phyloP scores from a whole-genome alignment of 2,329 filamentous ascomycete genomes.

The Tolypocladium album region DNA sequence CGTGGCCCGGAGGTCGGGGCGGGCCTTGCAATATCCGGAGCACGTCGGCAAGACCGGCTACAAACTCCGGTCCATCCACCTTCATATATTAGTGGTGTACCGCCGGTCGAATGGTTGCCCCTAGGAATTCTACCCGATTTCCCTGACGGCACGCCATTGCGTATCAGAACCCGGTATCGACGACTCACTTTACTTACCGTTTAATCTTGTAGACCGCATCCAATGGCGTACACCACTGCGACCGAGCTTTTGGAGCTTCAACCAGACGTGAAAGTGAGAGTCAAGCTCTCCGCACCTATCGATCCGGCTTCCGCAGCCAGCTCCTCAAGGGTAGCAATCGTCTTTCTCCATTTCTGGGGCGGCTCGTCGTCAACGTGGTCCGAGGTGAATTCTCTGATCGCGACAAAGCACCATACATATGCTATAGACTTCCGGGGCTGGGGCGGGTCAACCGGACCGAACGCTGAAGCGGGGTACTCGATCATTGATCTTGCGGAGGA shows the following conservation, averaged over 20 bases:
- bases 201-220: neutral
- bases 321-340: neutral
- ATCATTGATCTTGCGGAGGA: constrained; percentile 3
- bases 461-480: neutral
- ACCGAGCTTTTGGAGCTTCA: neutral
- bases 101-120: too few relatives aligned
- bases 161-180: too few relatives aligned
- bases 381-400: neutral
- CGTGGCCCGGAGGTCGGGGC: too few relatives aligned
- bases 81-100: too few relatives aligned
- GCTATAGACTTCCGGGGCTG: constrained; percentile 4
- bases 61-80: too few relatives aligned
- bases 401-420: neutral
- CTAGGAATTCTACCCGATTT: too few relatives aligned
- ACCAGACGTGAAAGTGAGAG: neutral
- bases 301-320: neutral
- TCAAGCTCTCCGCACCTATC: neutral
- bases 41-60: too few relatives aligned
- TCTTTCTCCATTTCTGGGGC: constrained; percentile 8
- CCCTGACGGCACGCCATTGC: too few relatives aligned
- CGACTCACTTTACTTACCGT: too few relatives aligned
- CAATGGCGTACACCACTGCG: neutral
- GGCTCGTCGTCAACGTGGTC: constrained; percentile 4
- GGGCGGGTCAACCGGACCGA: constrained; percentile 4
- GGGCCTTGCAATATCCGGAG: too few relatives aligned